A percentile compares a stretch with the other conserved stretches of the same genome.
Conservation (phyloP, 2,329 filamentous ascomycete species). For the Tolypocladium endophyticum region DNA sequence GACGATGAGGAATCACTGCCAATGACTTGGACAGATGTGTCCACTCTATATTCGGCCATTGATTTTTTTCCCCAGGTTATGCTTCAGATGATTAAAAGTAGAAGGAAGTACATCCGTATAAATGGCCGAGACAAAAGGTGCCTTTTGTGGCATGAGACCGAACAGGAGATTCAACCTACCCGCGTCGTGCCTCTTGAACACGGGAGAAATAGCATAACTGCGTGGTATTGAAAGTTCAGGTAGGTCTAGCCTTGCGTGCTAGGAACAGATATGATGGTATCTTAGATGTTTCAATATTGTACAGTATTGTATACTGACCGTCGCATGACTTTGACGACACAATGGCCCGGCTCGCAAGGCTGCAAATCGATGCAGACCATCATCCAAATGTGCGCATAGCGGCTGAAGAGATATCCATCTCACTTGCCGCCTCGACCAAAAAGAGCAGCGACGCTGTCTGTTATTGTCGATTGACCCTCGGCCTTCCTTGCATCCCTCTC, state of each 20-base stretch:
- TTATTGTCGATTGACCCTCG: conserved; percentile 19
- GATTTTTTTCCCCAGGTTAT: no score
- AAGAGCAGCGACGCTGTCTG: conserved; percentile 17
- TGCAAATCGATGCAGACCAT: not conserved
- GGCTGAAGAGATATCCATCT: not conserved
- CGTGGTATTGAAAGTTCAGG: not conserved
- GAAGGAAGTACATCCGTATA: not conserved
- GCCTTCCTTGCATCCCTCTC: conserved; percentile 36
- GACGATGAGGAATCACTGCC: no score
- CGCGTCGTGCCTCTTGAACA: not conserved
- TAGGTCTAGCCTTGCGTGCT: not conserved
- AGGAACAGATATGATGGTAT: not conserved
- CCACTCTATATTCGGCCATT: no score
- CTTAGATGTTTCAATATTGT: not conserved
- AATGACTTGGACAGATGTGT: no score
- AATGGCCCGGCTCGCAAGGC: not conserved
- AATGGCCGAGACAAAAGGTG: not conserved
- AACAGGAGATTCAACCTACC: not conserved
- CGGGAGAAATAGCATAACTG: not conserved
- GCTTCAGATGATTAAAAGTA: no score
- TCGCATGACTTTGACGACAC: not conserved
- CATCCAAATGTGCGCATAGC: not conserved
- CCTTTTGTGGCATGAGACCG: not conserved
- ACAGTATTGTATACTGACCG: not conserved
- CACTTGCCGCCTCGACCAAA: conserved; percentile 18